Evolutionary conservation across 2,329 filamentous ascomycete species (phyloP).

Genomic region (Polytolypa hystricis): DNA sequence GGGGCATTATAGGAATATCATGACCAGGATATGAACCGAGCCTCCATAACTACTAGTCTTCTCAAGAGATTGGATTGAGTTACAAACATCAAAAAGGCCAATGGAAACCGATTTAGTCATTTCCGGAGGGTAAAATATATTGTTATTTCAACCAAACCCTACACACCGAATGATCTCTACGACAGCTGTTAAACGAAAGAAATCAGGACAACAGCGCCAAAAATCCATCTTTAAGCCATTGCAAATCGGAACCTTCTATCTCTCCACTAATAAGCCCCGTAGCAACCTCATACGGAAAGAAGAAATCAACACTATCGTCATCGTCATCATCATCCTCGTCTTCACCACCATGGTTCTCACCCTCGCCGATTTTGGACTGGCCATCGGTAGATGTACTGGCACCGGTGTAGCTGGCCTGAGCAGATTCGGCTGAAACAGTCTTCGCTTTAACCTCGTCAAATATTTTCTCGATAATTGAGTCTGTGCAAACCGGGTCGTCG

Average conservation of each 20-base stretch:
- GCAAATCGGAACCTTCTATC: not conserved
- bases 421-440: not conserved
- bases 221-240: slow-evolving; percentile 5
- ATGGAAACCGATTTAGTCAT: too few species aligned
- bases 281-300: slow-evolving; percentile 2
- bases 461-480: slow-evolving; percentile 5
- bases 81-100: too few species aligned
- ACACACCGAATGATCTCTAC: too few species aligned
- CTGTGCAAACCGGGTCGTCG: slow-evolving; percentile 5
- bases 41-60: too few species aligned
- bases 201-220: slow-evolving; percentile 6
- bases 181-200: too few species aligned
- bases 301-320: not conserved
- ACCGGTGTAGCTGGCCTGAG: not conserved
- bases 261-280: slow-evolving; percentile 1
- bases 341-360: not conserved
- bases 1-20: too few species aligned
- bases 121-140: too few species aligned
- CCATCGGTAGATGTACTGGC: too few species aligned
- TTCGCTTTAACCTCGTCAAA: slow-evolving; percentile 6
- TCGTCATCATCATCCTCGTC: slow-evolving; percentile 2
- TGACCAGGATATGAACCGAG: too few species aligned
- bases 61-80: too few species aligned
- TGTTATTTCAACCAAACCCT: too few species aligned
- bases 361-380: too few species aligned